Conservation (phyloP, 2,329 filamentous ascomycete genomes). For the Tolypocladium sp. region DNA sequence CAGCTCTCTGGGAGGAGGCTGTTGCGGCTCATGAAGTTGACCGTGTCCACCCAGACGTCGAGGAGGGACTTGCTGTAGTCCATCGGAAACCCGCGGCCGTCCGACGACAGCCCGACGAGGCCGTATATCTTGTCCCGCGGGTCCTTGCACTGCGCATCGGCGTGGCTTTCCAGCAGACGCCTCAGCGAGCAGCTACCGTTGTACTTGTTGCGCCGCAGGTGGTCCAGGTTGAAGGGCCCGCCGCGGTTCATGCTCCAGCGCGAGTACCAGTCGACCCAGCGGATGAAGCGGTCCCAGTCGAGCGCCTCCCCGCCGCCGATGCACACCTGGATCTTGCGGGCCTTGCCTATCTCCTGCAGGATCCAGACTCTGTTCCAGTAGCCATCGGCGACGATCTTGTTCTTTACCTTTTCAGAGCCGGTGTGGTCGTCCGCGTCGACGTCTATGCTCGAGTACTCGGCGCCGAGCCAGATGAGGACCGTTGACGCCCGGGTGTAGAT, state of each 20-base stretch:
- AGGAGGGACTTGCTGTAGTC: constrained; percentile 14
- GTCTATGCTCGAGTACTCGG: background rate
- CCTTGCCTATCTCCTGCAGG: constrained; percentile 9
- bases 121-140: constrained; percentile 17
- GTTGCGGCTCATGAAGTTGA: constrained; percentile 8
- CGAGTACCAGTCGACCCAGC: constrained; percentile 3
- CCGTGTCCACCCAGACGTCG: constrained; percentile 13
- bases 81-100: constrained; percentile 8
- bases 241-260: background rate
- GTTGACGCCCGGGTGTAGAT: constrained; percentile 9
- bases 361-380: constrained; percentile 10
- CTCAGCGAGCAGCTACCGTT: constrained; percentile 6
- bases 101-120: constrained; percentile 11
- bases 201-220: constrained; percentile 5
- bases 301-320: constrained; percentile 1
- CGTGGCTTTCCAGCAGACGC: constrained; percentile 5
- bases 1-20: constrained; percentile 1
- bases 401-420: background rate
- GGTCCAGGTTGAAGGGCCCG: constrained; percentile 4
- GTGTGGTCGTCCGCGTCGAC: background rate
- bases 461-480: constrained; percentile 11
- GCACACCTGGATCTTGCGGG: constrained; percentile 5
- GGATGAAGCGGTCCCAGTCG: constrained; percentile 5
- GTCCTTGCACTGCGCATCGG: constrained; percentile 6
- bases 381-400: constrained; percentile 2